A percentile compares a stretch with the other conserved stretches of the same genome.
phyloP scores from a whole-genome alignment of 2,329 filamentous ascomycete genomes.

The Phaeosphaeria sp. region DNA sequence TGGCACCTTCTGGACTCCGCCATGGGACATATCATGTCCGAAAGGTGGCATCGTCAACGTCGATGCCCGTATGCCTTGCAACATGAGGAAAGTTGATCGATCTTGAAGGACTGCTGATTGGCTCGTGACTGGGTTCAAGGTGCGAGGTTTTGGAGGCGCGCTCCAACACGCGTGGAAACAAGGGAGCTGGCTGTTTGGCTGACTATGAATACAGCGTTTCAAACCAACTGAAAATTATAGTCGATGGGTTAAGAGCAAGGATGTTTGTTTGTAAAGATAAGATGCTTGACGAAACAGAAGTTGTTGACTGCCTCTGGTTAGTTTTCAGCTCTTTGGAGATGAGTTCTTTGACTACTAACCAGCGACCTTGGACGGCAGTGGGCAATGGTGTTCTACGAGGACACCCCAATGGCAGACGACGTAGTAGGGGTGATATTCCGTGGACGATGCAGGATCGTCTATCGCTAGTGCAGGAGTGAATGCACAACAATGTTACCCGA shows the following conservation, averaged over 20 bases:
- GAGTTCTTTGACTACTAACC: neutral
- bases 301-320: neutral
- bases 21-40: conserved; percentile 41
- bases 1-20: conserved; percentile 42
- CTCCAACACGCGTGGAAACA: neutral
- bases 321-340: neutral
- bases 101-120: conserved; percentile 1
- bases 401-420: neutral
- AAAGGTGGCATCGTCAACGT: conserved; percentile 46
- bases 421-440: neutral
- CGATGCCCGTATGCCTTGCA: conserved; percentile 44
- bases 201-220: neutral
- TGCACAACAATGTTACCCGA: neutral
- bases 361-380: neutral
- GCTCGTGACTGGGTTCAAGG: neutral
- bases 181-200: neutral
- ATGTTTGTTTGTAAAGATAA: neutral
- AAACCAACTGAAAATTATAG: neutral
- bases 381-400: neutral
- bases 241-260: neutral
- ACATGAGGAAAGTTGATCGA: conserved; percentile 35
- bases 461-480: neutral
- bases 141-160: neutral
- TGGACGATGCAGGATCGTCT: neutral
- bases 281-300: neutral